Evolutionary conservation across 83 land plant species (phyloP).

Genomic region (Picea abies): DNA sequence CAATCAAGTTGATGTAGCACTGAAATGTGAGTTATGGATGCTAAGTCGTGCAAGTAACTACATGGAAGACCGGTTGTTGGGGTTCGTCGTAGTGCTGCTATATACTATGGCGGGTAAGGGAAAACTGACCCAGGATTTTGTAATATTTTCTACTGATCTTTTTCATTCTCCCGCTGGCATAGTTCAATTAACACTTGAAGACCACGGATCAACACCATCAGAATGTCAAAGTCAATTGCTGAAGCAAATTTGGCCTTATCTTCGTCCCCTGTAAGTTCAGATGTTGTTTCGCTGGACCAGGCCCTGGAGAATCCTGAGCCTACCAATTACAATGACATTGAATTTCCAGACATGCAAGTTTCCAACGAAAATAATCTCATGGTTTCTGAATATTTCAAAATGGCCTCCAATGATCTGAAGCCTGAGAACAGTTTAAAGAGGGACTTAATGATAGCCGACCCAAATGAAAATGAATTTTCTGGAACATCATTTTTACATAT

Average conservation of each 20-base stretch:
- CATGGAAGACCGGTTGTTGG: not conserved
- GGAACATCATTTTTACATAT: too few relatives aligned
- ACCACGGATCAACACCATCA: constrained; percentile 46
- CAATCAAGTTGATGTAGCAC: constrained; percentile 37
- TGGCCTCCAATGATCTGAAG: constrained; percentile 19
- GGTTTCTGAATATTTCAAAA: constrained; percentile 64
- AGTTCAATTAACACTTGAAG: constrained; percentile 51
- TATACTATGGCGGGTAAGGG: too few relatives aligned
- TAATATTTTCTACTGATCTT: too few relatives aligned
- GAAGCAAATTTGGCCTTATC: constrained; percentile 7
- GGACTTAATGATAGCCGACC: too few relatives aligned
- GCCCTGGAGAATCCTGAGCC: constrained; percentile 11
- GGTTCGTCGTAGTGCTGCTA: too few relatives aligned
- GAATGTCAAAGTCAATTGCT: constrained; percentile 31
- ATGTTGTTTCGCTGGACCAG: constrained; percentile 4
- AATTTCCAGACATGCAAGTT: constrained; percentile 71
- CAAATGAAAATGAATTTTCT: too few relatives aligned
- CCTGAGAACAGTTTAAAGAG: too few relatives aligned
- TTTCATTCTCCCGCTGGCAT: constrained; percentile 77
- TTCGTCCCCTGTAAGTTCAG: constrained; percentile 13
- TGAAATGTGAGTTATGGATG: constrained; percentile 76
- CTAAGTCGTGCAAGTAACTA: constrained; percentile 68
- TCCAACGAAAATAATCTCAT: constrained; percentile 53
- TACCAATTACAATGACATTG: constrained; percentile 40
- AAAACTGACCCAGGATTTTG: too few relatives aligned